A percentile compares a stretch with the other conserved stretches of the same genome.
Conservation (phyloP, 2,329 filamentous ascomycete species). For the Orbilia ellipsospora region DNA sequence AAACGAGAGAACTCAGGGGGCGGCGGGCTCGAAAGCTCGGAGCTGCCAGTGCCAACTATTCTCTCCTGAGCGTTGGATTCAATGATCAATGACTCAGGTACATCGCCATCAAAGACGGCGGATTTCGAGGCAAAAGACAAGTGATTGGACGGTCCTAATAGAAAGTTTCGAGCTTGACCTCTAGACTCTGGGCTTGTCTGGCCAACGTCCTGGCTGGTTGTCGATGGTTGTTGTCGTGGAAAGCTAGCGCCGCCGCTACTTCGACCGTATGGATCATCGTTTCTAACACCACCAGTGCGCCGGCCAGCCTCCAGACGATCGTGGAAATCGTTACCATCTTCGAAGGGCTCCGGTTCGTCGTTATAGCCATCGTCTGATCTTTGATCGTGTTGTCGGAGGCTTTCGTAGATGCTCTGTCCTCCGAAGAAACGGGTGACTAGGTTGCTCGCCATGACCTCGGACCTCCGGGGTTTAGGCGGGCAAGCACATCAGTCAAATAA, state of each 20-base stretch:
- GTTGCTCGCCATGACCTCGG: conserved; percentile 46
- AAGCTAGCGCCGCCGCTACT: conserved; percentile 34
- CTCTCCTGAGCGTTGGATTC: conserved; percentile 63
- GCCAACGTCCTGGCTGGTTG: conserved; percentile 5
- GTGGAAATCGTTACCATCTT: conserved; percentile 35
- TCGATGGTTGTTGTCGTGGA: conserved; percentile 47
- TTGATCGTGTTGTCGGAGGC: conserved; percentile 58
- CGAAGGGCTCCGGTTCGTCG: conserved; percentile 48
- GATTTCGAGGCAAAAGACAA: conserved; percentile 1
- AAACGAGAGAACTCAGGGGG: conserved; percentile 50
- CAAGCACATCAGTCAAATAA: background rate
- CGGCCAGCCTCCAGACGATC: conserved; percentile 39
- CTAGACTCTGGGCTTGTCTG: conserved; percentile 22
- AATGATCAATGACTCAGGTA: conserved; percentile 73
- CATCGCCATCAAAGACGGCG: conserved; percentile 67
- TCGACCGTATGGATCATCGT: conserved; percentile 34
- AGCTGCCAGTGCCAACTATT: conserved; percentile 56
- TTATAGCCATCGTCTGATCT: conserved; percentile 57
- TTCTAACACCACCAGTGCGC: conserved; percentile 4
- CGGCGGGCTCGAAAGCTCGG: conserved; percentile 40
- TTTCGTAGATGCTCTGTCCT: conserved; percentile 58
- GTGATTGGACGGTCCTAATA: background rate
- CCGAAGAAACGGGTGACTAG: conserved; percentile 53
- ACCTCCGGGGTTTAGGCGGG: background rate
- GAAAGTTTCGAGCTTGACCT: conserved; percentile 17